Percentiles rank a stretch among this genome's conserved stretches.
These are phyloP conservation scores for Hymenoscyphus infarciens DNA, from an alignment of 2,329 filamentous ascomycete species.

Conservation along the genomic window DNA sequence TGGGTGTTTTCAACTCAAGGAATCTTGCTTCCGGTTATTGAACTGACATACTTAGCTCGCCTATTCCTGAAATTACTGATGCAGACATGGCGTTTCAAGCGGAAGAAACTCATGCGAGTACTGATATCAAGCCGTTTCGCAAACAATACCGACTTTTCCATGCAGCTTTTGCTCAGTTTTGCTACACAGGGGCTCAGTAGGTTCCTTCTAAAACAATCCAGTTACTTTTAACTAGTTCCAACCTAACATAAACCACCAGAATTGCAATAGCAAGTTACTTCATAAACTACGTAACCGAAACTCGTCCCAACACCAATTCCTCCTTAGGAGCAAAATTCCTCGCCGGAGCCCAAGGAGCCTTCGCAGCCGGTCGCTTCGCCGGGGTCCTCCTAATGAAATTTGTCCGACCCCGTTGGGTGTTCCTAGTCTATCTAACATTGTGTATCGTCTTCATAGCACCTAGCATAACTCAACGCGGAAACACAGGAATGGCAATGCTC, in stretches of 20 bases:
- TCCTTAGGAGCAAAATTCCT: constrained; percentile 45
- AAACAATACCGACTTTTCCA: constrained; percentile 61
- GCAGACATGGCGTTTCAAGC: constrained; percentile 51
- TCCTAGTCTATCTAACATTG: constrained; percentile 45
- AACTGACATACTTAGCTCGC: constrained; percentile 19
- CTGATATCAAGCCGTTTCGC: constrained; percentile 48
- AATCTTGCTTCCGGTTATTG: neutral
- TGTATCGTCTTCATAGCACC: constrained; percentile 48
- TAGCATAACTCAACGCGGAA: constrained; percentile 45
- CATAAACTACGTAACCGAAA: constrained; percentile 69
- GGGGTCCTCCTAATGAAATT: constrained; percentile 49
- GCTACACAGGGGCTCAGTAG: constrained; percentile 58
- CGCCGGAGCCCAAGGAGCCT: constrained; percentile 52
- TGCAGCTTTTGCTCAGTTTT: constrained; percentile 59
- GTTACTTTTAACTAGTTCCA: no score
- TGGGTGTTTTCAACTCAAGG: constrained; percentile 39
- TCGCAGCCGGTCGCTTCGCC: constrained; percentile 50
- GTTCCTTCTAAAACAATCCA: no score
- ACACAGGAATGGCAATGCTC: constrained; percentile 49
- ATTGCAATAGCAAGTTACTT: constrained; percentile 64
- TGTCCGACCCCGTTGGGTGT: constrained; percentile 48
- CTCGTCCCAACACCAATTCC: constrained; percentile 48
- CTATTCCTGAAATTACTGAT: constrained; percentile 52
- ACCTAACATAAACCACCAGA: constrained; percentile 47
- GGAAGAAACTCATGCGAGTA: constrained; percentile 38